Base-by-base conservation (phyloP, 1,139 yeast genomes). In the Sugiyamaella japonica region DNA sequence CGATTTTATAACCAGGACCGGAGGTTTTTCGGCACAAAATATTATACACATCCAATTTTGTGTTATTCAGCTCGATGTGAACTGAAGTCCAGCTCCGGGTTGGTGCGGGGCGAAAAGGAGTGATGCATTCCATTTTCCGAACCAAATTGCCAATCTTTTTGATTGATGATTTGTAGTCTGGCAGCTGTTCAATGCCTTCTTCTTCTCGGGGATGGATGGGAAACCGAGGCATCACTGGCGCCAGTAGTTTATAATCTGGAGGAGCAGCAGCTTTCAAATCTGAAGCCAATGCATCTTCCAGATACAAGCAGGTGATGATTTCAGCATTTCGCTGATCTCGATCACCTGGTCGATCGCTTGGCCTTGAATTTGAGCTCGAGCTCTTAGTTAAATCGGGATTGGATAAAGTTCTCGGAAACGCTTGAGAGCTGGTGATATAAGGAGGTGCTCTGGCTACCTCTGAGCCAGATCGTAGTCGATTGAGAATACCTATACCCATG, bases 61-160 rank as follows among this genome's bases (percentile, higher is more conserved):
- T 83, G 57, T 82, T 80, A 66, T 82, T 81, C 53, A 83, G 68
- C 58, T 79, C 84, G n/a, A 81, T 67, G 46, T 79, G 65, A 41
- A 79, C 81, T 0, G 79, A 77, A 51, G 69, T 69, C 85, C 86
- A 82, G 15, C 81, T 29, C 69, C 84, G 70, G 57, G 74, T 56
- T 72, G 75, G 56, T 65, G 81, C 64, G 1, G 63, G 53, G 9
- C 63, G 62, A 50, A 69, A 68, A 2, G 78, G 78, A 9, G 70
- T 57, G 16, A 61, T 51, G 50, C 72, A 61, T 58, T 75, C 78
- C 44, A 59, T 62, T 61, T 74, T 75, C 48, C 72, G 60, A 40
- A 58, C 55, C 42, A 71, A 56, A 12, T 60, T 51, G 36, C 74
- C 74, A 31, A 59, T 58, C 43, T 63, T 62, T 45, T 57, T 55